A percentile compares a stretch with the other conserved stretches of the same genome.
Conservation (phyloP, 805 yeast species). For the Zygoascus bituminiphila region DNA sequence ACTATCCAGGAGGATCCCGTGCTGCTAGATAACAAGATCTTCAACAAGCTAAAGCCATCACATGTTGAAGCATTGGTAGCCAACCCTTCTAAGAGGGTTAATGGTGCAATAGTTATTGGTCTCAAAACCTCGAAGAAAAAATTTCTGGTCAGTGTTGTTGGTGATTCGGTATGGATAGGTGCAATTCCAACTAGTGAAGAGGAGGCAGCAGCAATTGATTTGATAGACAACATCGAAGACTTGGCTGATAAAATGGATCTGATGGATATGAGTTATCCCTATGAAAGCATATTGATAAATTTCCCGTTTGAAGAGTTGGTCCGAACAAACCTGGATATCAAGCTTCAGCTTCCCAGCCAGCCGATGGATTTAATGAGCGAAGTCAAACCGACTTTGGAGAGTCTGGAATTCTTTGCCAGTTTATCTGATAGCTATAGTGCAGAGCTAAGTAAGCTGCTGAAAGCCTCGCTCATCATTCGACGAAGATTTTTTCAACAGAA, state of each 20-base stretch:
- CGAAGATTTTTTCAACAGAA: slow-evolving; percentile 34
- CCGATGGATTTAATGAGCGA: slow-evolving; percentile 7
- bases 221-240: not conserved
- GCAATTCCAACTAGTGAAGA: not conserved
- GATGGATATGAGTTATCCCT: not conserved
- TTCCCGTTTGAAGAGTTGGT: slow-evolving; percentile 6
- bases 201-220: not conserved
- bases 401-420: slow-evolving; percentile 19
- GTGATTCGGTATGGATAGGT: not conserved
- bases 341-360: not conserved
- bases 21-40: not conserved
- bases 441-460: slow-evolving; percentile 25
- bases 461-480: slow-evolving; percentile 31
- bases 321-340: slow-evolving; percentile 3
- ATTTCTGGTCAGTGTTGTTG: not conserved
- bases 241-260: not conserved
- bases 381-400: slow-evolving; percentile 19
- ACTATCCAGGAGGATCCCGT: not conserved
- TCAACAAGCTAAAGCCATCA: not conserved
- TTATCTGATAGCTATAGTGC: slow-evolving; percentile 18
- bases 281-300: not conserved
- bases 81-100: not conserved
- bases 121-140: not conserved
- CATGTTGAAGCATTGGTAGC: not conserved
- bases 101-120: not conserved